Evolutionary conservation across 1,284 basidiomycete genomes (phyloP).

Genomic region (Ceratobasidium sp.): DNA sequence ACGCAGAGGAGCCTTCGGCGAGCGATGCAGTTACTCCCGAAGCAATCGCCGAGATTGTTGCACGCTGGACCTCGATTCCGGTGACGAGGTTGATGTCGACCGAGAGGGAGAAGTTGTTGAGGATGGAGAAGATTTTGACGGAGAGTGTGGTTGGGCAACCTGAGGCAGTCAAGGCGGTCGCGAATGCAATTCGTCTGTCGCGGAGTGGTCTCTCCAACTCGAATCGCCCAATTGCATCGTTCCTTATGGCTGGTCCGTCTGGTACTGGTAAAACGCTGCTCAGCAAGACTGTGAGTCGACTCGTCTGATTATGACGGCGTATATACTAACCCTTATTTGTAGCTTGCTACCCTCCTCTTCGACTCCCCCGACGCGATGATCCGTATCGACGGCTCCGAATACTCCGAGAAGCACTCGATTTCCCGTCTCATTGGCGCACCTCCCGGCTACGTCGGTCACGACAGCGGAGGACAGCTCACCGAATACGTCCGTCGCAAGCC

Average conservation of each 20-base stretch:
- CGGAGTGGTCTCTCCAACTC: conserved; percentile 88
- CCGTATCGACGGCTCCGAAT: conserved; percentile 90
- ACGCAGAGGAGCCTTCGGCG: conserved; percentile 70
- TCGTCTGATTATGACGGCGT: conserved; percentile 37
- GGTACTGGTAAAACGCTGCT: conserved; percentile 91
- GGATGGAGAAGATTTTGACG: conserved; percentile 74
- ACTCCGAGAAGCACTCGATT: conserved; percentile 93
- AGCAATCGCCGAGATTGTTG: conserved; percentile 91
- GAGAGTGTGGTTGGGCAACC: conserved; percentile 85
- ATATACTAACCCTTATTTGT: conserved; percentile 48
- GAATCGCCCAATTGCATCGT: conserved; percentile 89
- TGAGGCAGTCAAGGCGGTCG: conserved; percentile 87
- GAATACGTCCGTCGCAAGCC: conserved; percentile 91
- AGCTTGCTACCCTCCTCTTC: conserved; percentile 88
- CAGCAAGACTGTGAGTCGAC: conserved; percentile 80
- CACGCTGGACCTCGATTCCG: conserved; percentile 90
- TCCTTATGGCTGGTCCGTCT: conserved; percentile 93
- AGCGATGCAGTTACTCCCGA: conserved; percentile 87
- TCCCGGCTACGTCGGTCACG: conserved; percentile 92
- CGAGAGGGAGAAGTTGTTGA: conserved; percentile 90
- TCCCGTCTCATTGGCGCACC: conserved; percentile 90
- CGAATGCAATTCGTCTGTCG: conserved; percentile 90
- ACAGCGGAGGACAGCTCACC: conserved; percentile 89
- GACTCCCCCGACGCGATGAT: conserved; percentile 92
- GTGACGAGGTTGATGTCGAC: conserved; percentile 85